Percentiles rank a stretch among this genome's conserved stretches.
Conservation (phyloP, 352 stramenopile genomes). For the Pythium aristosporum region DNA sequence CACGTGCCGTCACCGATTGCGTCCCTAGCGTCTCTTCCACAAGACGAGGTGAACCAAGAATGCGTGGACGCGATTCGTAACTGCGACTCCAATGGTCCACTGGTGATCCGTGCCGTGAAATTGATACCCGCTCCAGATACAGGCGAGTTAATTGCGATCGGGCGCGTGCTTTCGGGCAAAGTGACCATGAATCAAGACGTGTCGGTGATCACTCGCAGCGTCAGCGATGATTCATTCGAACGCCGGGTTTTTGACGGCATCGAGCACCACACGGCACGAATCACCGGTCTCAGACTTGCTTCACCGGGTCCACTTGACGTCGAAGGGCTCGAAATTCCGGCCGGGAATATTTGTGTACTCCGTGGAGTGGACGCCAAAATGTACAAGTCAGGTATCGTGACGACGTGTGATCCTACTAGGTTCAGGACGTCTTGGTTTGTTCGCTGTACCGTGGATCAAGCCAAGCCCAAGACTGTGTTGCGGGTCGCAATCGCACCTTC, state of each 20-base stretch:
- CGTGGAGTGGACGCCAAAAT: neutral
- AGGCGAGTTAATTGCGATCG: neutral
- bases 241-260: neutral
- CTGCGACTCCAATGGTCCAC: constrained; percentile 1
- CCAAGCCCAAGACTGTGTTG: neutral
- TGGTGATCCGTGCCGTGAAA: constrained; percentile 4
- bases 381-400: neutral
- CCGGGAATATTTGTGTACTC: constrained; percentile 10
- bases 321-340: constrained; percentile 1
- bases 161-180: constrained; percentile 7
- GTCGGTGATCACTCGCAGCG: neutral
- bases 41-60: neutral
- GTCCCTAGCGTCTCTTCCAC: neutral
- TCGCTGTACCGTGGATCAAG: neutral
- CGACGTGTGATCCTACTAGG: neutral
- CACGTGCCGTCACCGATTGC: constrained; percentile 1
- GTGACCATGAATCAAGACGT: neutral
- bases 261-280: neutral
- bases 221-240: neutral
- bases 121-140: neutral
- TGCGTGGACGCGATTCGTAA: neutral
- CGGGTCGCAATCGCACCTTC: neutral
- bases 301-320: neutral
- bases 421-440: neutral
- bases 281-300: neutral